Evolutionary conservation across 306 rosid species (phyloP), one percentile per base, ranked within the genome.

Genomic region (Benincasa hispida): DNA sequence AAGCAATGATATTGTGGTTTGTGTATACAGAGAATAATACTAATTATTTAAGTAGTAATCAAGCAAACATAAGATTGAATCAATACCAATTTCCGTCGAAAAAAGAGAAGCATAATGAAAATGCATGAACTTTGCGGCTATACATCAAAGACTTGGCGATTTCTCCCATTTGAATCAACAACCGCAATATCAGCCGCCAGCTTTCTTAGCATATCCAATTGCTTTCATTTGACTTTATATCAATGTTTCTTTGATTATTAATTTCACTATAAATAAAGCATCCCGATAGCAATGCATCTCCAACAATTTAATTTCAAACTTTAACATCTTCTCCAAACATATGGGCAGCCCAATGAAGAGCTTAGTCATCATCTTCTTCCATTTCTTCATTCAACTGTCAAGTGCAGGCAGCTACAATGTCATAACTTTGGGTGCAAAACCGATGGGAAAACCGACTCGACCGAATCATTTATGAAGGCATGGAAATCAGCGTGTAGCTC

Each of bases 391-490:
- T 60, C 67, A 28, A 28, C 0, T 7, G 0, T 48, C 62, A 9
- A 51, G 6, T 34, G 61, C 47, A 18, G 84, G 81, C 6, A 87
- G 54, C 5, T 81, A 76, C 32, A n/a, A 34, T 74, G 92, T 91
- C 81, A 53, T 91, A 41, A 76, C 50, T 3, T 88, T 84, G 2
- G 91, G 92, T 0, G 94, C 92, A 10, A 88, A 76, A 70, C 78
- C 87, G 87, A 89, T 42, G 95, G 92, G 4, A 83, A 82, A 73
- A 73, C 78, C 24, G 97, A 91, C 12, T 84, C 88, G 7, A 86
- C 89, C 0, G n/a, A 10, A 70, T 57, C 87, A 14, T 91, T 89
- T 67, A 15, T 73, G 10, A 67, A 74, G 59, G 85, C 92, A 6
- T 91, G 97, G 97, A 19, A 54, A 3, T 74, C 79, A 8, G 92